A percentile compares a stretch with the other conserved stretches of the same genome.
Evolutionary conservation across 1,284 basidiomycete genomes (phyloP).

Genomic region (Peniophora sp.): DNA sequence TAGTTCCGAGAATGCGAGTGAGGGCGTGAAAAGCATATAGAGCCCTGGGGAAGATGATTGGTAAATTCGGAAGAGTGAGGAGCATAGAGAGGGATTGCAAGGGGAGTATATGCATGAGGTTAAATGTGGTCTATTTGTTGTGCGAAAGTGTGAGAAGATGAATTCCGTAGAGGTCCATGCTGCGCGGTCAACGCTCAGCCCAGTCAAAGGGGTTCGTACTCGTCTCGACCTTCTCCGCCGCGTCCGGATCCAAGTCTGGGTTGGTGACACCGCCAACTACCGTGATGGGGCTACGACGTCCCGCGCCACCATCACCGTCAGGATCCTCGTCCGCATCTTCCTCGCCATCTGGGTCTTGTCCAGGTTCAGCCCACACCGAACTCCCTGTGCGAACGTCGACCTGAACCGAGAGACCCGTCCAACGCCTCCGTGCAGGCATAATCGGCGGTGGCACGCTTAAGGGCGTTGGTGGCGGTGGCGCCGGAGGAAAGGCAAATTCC

Average conservation of each 20-base stretch:
- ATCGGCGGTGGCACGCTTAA: neutral
- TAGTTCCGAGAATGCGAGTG: no score
- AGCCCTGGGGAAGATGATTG: no score
- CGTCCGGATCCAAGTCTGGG: slow-evolving; percentile 1
- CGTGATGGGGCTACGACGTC: no score
- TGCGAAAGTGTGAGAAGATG: no score
- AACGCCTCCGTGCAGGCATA: neutral
- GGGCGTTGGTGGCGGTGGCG: slow-evolving; percentile 1
- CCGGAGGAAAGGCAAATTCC: slow-evolving; percentile 8
- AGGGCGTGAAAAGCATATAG: no score
- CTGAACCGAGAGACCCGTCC: neutral
- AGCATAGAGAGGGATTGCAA: no score
- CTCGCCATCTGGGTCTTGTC: neutral
- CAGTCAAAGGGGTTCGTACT: slow-evolving; percentile 3
- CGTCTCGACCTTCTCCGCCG: neutral
- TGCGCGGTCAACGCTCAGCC: slow-evolving; percentile 9
- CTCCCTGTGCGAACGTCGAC: slow-evolving; percentile 1
- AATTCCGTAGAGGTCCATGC: neutral
- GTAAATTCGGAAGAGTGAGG: no score
- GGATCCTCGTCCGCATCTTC: slow-evolving; percentile 1
- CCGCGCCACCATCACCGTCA: neutral
- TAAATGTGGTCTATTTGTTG: no score
- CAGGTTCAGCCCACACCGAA: neutral
- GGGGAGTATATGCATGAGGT: no score
- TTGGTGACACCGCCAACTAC: no score